Evolutionary conservation across 2,329 filamentous ascomycete genomes (phyloP), one percentile per base, ranked within the genome.

Genomic region (Ophiostoma sp.): DNA sequence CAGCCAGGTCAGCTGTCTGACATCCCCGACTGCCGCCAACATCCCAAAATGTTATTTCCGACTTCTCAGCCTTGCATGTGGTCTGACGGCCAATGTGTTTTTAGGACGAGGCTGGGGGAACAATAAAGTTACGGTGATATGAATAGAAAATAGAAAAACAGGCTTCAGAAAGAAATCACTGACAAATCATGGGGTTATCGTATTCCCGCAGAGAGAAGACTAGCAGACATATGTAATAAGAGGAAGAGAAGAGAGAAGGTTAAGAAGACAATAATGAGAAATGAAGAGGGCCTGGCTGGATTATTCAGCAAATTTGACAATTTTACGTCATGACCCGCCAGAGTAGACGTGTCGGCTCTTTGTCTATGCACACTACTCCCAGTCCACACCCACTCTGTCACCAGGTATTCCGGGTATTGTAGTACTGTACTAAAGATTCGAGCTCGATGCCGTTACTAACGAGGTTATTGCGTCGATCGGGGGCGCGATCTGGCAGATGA

Each of bases 361-460:
- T 60, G 57, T 62, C 52, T 23, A 57, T 57, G 15, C 17, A 57
- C 52, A 57, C 52, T 57, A 57, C 10, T 4, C 52, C 52, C 52
- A 27, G 52, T 17, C 52, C 7, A 57, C 52, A 27, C 52, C 52
- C 52, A 57, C 23, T 54, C n/a, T 48, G 44, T 48, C 44, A 20
- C 44, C 20, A 20, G 44, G 20, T 48, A 48, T 31, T 31, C 27
- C 27, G 3, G 27, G 27, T 31, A 31, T 31, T 31, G 27, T 31
- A 31, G 27, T 31, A 31, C 27, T 31, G 44, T 48, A 20, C 44
- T n/a, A 8, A 2, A 48, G 17, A 17, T 17, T 48, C 8, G 23
- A 57, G 23, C 52, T 57, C 52, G 23, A 57, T 57, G 52, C 52
- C 52, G 52, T 57, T n/a, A 57, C 52, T 57, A 27, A 27, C 10